These are phyloP conservation scores for Metarhizium humberi DNA, from an alignment of 2,329 filamentous ascomycete species.

Conservation along the genomic window DNA sequence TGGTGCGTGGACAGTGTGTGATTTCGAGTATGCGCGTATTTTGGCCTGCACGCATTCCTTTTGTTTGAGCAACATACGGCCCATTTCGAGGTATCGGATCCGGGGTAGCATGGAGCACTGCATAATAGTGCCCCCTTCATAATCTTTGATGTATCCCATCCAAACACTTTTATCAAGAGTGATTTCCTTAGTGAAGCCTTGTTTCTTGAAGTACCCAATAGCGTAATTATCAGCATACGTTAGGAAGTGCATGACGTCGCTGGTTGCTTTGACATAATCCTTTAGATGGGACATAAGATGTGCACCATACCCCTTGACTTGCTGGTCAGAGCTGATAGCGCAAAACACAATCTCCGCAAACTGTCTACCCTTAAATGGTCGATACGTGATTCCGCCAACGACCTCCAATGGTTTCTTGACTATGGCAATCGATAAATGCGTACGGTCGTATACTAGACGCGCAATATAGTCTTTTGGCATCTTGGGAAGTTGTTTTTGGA, in stretches of 20 bases:
- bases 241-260: conserved; percentile 95
- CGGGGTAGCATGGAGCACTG: conserved; percentile 96
- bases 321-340: conserved; percentile 93
- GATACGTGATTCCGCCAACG: conserved; percentile 94
- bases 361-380: conserved; percentile 81
- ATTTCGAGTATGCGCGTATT: conserved; percentile 83
- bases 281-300: conserved; percentile 98
- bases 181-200: conserved; percentile 98
- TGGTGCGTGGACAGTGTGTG: conserved; percentile 76
- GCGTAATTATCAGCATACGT: conserved; percentile 99
- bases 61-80: conserved; percentile 92
- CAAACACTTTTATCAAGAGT: conserved; percentile 81
- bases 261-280: conserved; percentile 95
- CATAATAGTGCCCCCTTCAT: conserved; percentile 98
- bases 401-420: conserved; percentile 94
- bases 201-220: conserved; percentile 98
- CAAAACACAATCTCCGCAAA: conserved; percentile 99
- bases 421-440: conserved; percentile 92
- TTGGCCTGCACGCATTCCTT: conserved; percentile 94
- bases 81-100: conserved; percentile 86
- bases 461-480: conserved; percentile 99
- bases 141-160: conserved; percentile 99
- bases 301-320: conserved; percentile 96
- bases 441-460: conserved; percentile 91
- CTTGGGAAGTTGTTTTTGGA: conserved; percentile 96